Conservation (phyloP, 768 basidiomycete species). For the Leucogyrophana mollusca region DNA sequence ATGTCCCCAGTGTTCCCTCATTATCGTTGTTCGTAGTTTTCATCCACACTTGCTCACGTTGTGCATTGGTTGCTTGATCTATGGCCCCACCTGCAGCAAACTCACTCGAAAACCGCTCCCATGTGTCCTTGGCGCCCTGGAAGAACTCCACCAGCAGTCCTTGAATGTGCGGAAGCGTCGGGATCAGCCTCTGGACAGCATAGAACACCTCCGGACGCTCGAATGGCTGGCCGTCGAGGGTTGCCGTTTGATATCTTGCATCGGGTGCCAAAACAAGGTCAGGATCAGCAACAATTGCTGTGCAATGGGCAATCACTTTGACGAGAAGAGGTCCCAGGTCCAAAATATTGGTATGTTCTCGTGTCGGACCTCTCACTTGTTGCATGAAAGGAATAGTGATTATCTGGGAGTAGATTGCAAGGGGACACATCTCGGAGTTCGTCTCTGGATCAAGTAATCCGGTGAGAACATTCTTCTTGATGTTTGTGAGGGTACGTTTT, state of each 20-base stretch:
- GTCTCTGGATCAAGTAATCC: constrained; percentile 25
- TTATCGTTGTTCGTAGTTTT: constrained; percentile 18
- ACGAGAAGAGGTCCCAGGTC: constrained; percentile 26
- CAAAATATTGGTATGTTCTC: constrained; percentile 17
- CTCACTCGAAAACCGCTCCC: constrained; percentile 10
- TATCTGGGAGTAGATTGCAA: constrained; percentile 24
- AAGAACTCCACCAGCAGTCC: constrained; percentile 15
- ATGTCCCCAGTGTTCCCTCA: constrained; percentile 15
- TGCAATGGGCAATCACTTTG: constrained; percentile 1
- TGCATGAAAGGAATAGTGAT: constrained; percentile 29
- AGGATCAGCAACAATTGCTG: constrained; percentile 18
- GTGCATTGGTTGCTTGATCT: not conserved
- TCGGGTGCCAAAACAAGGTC: constrained; percentile 17
- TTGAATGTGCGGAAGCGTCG: constrained; percentile 27
- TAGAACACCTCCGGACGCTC: constrained; percentile 20
- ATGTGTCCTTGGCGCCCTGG: constrained; percentile 9
- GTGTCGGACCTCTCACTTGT: constrained; percentile 15
- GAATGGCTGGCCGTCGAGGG: constrained; percentile 27
- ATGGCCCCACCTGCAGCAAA: constrained; percentile 10
- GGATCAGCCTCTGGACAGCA: constrained; percentile 40
- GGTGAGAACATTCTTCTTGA: constrained; percentile 32
- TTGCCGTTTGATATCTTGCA: constrained; percentile 11
- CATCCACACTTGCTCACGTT: constrained; percentile 10
- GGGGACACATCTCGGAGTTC: constrained; percentile 25
- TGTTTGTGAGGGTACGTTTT: constrained; percentile 25